Evolutionary conservation across 805 yeast species (phyloP).

Genomic region (Lipomyces sp.): DNA sequence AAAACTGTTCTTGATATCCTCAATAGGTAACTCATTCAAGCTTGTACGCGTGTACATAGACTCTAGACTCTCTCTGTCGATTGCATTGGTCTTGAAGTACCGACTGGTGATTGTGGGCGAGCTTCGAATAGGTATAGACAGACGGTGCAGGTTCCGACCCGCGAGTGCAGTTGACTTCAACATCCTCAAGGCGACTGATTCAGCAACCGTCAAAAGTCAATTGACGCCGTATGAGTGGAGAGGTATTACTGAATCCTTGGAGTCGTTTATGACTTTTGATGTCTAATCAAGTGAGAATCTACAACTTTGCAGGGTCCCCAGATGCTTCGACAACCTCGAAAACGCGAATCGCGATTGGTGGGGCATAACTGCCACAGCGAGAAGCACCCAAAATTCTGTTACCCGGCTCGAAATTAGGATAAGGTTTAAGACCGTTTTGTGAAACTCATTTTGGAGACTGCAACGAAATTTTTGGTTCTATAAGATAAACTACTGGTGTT

Average conservation of each 20-base stretch:
- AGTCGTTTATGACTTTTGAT: background rate
- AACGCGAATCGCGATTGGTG: constrained; percentile 23
- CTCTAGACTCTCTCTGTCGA: constrained; percentile 1
- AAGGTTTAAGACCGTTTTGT: background rate
- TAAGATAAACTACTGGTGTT: background rate
- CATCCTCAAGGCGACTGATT: constrained; percentile 7
- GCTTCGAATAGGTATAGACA: background rate
- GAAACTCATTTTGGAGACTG: background rate
- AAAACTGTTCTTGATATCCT: constrained; percentile 23
- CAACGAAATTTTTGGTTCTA: background rate
- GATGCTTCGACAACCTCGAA: constrained; percentile 5
- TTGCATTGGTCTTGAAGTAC: constrained; percentile 16
- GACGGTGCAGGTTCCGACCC: constrained; percentile 2
- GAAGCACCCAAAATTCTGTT: constrained; percentile 13
- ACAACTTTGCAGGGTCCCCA: background rate
- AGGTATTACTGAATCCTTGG: background rate
- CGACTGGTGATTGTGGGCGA: background rate
- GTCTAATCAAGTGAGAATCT: background rate
- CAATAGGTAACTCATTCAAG: constrained; percentile 24
- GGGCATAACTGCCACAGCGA: constrained; percentile 12
- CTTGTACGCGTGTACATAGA: constrained; percentile 22
- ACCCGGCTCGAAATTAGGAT: background rate
- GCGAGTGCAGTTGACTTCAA: constrained; percentile 8
- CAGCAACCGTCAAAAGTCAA: background rate
- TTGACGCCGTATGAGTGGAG: background rate